Evolutionary conservation across 768 basidiomycete genomes (phyloP).

Genomic region (Suillus hirtellus): DNA sequence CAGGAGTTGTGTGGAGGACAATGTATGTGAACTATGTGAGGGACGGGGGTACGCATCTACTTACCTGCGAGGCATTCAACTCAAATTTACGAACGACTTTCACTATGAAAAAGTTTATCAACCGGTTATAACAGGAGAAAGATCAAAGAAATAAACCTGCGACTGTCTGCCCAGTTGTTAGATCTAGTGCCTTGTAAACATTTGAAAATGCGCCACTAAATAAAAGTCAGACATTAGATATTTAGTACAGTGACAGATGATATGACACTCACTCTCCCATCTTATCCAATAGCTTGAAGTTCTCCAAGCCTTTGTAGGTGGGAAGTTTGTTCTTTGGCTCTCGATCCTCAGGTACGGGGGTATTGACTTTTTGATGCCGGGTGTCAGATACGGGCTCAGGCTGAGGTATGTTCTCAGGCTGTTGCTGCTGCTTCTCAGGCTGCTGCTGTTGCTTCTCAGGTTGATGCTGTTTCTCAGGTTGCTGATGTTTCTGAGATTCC

Average conservation of each 20-base stretch:
- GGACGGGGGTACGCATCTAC: slow-evolving; percentile 31
- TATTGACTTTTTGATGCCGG: slow-evolving; percentile 47
- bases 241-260: slow-evolving; percentile 4
- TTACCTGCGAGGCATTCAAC: slow-evolving; percentile 87
- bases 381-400: slow-evolving; percentile 23
- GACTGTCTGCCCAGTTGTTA: slow-evolving; percentile 70
- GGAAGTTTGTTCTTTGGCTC: slow-evolving; percentile 79
- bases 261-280: slow-evolving; percentile 84
- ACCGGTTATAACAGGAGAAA: slow-evolving; percentile 1
- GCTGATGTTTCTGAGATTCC: slow-evolving; percentile 22
- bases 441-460: slow-evolving; percentile 21
- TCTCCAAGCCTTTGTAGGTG: slow-evolving; percentile 80
- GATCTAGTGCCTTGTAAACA: slow-evolving; percentile 90
- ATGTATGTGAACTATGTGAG: slow-evolving; percentile 30
- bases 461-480: slow-evolving; percentile 19
- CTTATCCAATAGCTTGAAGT: slow-evolving; percentile 74
- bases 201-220: slow-evolving; percentile 95
- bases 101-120: slow-evolving; percentile 46
- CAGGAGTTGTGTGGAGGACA: slow-evolving; percentile 21
- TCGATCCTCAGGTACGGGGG: slow-evolving; percentile 75
- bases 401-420: slow-evolving; percentile 12
- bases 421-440: slow-evolving; percentile 16
- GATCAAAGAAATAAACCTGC: slow-evolving; percentile 58
- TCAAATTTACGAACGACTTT: slow-evolving; percentile 95
- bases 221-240: slow-evolving; percentile 20